These are phyloP conservation scores for Flaveria floridana DNA, from an alignment of 140 eudicot species.

Conservation along the genomic window DNA sequence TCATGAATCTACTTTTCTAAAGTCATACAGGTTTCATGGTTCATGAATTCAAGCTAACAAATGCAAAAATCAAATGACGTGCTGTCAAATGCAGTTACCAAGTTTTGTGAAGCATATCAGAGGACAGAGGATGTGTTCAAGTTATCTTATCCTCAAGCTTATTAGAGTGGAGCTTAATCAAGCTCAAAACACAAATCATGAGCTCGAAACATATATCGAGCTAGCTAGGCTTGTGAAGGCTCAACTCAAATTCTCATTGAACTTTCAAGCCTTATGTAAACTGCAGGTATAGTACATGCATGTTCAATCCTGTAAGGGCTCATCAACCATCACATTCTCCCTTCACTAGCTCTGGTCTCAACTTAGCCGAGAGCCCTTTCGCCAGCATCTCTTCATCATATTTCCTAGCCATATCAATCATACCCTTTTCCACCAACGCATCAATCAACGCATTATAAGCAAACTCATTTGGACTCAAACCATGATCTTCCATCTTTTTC, in stretches of 20 bases:
- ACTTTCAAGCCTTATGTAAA: not conserved
- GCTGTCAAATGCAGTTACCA: not conserved
- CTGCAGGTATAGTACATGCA: not conserved
- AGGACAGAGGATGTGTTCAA: not conserved
- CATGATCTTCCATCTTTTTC: slow-evolving; percentile 80
- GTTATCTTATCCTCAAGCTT: no score
- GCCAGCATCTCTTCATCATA: slow-evolving; percentile 87
- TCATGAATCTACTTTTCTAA: no score
- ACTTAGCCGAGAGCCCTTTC: slow-evolving; percentile 88
- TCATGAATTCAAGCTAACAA: no score
- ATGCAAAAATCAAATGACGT: not conserved
- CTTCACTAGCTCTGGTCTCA: slow-evolving; percentile 55
- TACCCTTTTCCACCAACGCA: slow-evolving; percentile 84
- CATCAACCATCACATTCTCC: slow-evolving; percentile 41
- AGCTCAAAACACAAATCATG: no score
- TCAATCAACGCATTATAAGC: slow-evolving; percentile 92
- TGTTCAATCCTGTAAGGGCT: not conserved
- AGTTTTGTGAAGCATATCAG: not conserved
- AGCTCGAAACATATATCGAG: no score
- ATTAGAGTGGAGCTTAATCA: no score
- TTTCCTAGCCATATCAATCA: slow-evolving; percentile 83
- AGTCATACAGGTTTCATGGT: no score
- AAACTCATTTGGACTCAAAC: slow-evolving; percentile 74
- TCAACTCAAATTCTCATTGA: not conserved
- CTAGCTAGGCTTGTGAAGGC: not conserved